Evolutionary conservation across 139 green algal genomes (phyloP).

Genomic region (Chlorella sp.): DNA sequence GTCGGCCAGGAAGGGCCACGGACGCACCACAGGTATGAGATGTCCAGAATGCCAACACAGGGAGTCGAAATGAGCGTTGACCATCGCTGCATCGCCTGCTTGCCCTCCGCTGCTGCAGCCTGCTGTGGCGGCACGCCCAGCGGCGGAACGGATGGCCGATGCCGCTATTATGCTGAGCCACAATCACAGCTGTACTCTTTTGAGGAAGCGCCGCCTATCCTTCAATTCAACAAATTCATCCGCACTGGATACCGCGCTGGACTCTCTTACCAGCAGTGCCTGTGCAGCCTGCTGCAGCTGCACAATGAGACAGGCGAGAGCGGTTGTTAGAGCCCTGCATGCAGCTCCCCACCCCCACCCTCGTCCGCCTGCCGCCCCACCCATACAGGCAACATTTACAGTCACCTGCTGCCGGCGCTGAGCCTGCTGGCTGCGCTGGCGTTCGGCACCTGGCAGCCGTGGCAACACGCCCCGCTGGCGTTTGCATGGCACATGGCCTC

Average conservation of each 20-base stretch:
- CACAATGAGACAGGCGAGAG: constrained; percentile 49
- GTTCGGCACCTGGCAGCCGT: constrained; percentile 17
- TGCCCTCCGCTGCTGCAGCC: no score
- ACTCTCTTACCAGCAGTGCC: constrained; percentile 31
- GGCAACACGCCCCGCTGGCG: constrained; percentile 20
- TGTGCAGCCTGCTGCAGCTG: constrained; percentile 33
- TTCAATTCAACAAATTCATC: constrained; percentile 58
- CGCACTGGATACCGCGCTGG: constrained; percentile 47
- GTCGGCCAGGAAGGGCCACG: no score
- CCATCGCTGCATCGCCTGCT: no score
- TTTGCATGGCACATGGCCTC: constrained; percentile 21
- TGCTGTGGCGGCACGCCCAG: no score
- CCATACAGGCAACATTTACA: constrained; percentile 49
- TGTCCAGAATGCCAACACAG: no score
- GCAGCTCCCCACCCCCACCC: no score
- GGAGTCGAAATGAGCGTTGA: no score
- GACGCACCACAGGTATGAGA: no score
- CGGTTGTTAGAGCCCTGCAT: no score
- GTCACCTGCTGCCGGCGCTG: constrained; percentile 31
- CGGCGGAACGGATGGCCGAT: no score
- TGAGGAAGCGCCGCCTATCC: constrained; percentile 36
- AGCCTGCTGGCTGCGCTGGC: constrained; percentile 13
- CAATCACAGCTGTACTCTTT: constrained; percentile 44
- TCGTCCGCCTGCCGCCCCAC: neutral
- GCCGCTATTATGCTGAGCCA: no score